These are phyloP conservation scores for Catharanthus roseus DNA, from an alignment of 257 asterid species.

Conservation along the genomic window DNA sequence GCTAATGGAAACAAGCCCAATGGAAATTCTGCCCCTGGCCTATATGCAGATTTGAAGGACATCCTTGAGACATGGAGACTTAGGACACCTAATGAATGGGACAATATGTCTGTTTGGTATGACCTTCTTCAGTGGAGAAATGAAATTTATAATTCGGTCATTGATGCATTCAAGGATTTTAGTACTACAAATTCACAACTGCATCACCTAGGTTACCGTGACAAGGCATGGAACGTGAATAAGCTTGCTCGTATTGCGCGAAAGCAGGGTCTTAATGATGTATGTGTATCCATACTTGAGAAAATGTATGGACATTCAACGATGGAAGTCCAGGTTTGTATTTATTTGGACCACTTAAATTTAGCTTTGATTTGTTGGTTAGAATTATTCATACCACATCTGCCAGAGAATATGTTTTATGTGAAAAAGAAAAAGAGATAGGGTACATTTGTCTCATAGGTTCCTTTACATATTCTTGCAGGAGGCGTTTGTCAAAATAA, in stretches of 20 bases:
- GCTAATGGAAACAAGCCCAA: constrained; percentile 80
- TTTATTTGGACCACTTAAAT: constrained; percentile 5
- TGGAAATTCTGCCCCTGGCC: constrained; percentile 70
- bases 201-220: constrained; percentile 97
- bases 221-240: constrained; percentile 99
- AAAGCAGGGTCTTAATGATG: constrained; percentile 86
- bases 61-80: constrained; percentile 99
- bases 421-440: neutral
- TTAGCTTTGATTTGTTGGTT: constrained; percentile 11
- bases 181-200: constrained; percentile 75
- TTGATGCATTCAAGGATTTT: constrained; percentile 91
- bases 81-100: constrained; percentile 99
- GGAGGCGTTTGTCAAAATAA: constrained; percentile 96
- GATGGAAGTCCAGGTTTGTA: constrained; percentile 93
- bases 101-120: constrained; percentile 94
- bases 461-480: constrained; percentile 32
- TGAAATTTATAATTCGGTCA: constrained; percentile 91
- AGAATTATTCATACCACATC: neutral
- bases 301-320: constrained; percentile 99
- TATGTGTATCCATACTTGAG: constrained; percentile 87
- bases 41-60: constrained; percentile 94
- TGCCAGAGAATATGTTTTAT: neutral
- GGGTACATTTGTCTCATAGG: constrained; percentile 1
- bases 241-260: constrained; percentile 97
- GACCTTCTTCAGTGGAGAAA: constrained; percentile 99